Evolutionary conservation across 1,284 basidiomycete genomes (phyloP).

Genomic region (Psilocybe mexicana): DNA sequence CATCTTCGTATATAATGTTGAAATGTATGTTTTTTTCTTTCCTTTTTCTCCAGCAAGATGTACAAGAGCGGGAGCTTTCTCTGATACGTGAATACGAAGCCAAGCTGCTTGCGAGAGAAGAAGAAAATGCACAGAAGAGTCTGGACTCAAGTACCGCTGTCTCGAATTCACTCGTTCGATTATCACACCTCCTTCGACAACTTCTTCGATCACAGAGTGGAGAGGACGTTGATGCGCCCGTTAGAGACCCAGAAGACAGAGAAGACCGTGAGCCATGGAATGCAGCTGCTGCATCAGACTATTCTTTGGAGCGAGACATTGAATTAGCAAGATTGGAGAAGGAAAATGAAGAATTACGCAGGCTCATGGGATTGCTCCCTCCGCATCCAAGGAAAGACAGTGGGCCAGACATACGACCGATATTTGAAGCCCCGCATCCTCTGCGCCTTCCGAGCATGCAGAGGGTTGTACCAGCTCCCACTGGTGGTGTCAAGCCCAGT

Average conservation of each 20-base stretch:
- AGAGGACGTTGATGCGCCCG: constrained; percentile 51
- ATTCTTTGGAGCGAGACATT: constrained; percentile 83
- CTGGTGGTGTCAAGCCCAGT: constrained; percentile 14
- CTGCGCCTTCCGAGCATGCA: constrained; percentile 27
- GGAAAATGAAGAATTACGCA: constrained; percentile 82
- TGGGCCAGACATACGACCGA: constrained; percentile 23
- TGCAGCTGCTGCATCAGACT: constrained; percentile 51
- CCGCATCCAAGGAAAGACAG: constrained; percentile 27
- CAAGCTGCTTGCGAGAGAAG: constrained; percentile 76
- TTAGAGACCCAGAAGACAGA: constrained; percentile 27
- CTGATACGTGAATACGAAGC: constrained; percentile 92
- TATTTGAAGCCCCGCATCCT: constrained; percentile 23
- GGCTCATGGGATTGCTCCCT: constrained; percentile 56
- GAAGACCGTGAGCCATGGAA: constrained; percentile 41
- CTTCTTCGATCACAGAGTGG: constrained; percentile 75
- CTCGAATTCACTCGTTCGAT: constrained; percentile 69
- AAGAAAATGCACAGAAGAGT: constrained; percentile 64
- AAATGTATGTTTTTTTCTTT: constrained; percentile 8
- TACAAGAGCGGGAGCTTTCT: constrained; percentile 91
- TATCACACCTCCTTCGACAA: constrained; percentile 75
- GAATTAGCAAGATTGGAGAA: constrained; percentile 82
- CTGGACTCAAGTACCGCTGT: constrained; percentile 64
- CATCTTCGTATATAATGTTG: not conserved
- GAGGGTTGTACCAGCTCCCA: constrained; percentile 14
- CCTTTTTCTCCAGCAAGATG: constrained; percentile 68